These are phyloP conservation scores for Lactarius vividus DNA, from an alignment of 768 basidiomycete genomes.

Conservation along the genomic window DNA sequence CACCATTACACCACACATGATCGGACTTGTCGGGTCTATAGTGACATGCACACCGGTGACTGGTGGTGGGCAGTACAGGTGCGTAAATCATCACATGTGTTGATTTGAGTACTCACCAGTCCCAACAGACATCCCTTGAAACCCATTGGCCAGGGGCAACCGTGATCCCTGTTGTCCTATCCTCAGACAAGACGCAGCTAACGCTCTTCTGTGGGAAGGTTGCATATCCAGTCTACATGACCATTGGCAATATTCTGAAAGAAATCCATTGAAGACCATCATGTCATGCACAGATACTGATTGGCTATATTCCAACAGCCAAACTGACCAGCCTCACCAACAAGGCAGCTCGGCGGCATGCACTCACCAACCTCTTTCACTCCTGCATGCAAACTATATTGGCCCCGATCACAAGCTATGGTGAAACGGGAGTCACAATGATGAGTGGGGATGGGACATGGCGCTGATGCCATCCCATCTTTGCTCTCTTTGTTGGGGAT, in stretches of 20 bases:
- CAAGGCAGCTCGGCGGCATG: constrained; percentile 26
- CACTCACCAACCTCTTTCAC: constrained; percentile 38
- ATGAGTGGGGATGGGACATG: not conserved
- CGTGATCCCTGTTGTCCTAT: no score
- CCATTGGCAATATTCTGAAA: no score
- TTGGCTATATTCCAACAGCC: constrained; percentile 42
- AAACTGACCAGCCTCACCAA: constrained; percentile 15
- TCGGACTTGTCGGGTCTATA: not conserved
- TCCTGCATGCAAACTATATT: constrained; percentile 37
- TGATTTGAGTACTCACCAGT: no score
- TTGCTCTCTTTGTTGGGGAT: constrained; percentile 2
- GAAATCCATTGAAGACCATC: constrained; percentile 32
- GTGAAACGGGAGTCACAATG: constrained; percentile 29
- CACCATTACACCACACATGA: no score
- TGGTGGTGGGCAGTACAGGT: no score
- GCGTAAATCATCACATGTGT: no score
- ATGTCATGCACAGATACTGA: constrained; percentile 33
- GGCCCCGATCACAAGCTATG: constrained; percentile 33
- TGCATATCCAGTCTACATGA: no score
- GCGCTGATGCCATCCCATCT: constrained; percentile 2
- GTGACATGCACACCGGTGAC: no score
- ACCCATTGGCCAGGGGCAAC: no score
- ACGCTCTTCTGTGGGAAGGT: no score
- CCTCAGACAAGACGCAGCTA: no score
- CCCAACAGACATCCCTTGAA: no score